A percentile compares a stretch with the other conserved stretches of the same genome.
phyloP scores from a whole-genome alignment of 768 basidiomycete genomes.

The Xerocomus spinulosus region DNA sequence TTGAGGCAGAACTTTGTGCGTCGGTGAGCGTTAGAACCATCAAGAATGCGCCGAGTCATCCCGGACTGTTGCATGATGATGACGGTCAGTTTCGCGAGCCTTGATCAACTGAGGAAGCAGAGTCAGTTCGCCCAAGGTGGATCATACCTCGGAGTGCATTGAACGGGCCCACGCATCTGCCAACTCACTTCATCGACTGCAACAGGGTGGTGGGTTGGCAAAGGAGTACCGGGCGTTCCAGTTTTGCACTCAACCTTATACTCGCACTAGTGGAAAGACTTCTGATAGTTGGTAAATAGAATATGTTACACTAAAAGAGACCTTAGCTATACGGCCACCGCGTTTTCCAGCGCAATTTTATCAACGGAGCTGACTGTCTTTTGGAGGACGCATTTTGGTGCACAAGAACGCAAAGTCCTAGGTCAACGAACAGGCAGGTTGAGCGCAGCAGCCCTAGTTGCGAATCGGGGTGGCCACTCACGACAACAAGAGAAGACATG shows the following conservation, averaged over 20 bases:
- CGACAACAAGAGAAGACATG: conserved; percentile 18
- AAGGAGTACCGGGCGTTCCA: no score
- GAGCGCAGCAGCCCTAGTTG: not conserved
- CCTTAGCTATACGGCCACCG: not conserved
- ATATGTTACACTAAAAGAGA: conserved; percentile 8
- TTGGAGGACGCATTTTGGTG: conserved; percentile 1
- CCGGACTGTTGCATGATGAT: no score
- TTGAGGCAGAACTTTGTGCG: no score
- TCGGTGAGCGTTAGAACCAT: no score
- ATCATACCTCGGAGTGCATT: no score
- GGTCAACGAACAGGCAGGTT: not conserved
- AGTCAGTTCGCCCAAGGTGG: no score
- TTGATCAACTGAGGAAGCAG: no score
- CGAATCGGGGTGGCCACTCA: conserved; percentile 9
- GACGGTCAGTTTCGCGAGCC: no score
- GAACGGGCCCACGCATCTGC: no score
- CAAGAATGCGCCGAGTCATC: no score
- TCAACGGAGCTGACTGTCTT: not conserved
- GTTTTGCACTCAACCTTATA: conserved; percentile 26
- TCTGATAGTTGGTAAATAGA: not conserved
- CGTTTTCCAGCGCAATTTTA: not conserved
- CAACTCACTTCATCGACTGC: no score
- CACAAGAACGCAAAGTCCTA: conserved; percentile 25
- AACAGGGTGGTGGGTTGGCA: no score
- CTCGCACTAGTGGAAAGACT: not conserved